Evolutionary conservation across 139 green algal genomes (phyloP).

Genomic region (Medakamo hakoo): DNA sequence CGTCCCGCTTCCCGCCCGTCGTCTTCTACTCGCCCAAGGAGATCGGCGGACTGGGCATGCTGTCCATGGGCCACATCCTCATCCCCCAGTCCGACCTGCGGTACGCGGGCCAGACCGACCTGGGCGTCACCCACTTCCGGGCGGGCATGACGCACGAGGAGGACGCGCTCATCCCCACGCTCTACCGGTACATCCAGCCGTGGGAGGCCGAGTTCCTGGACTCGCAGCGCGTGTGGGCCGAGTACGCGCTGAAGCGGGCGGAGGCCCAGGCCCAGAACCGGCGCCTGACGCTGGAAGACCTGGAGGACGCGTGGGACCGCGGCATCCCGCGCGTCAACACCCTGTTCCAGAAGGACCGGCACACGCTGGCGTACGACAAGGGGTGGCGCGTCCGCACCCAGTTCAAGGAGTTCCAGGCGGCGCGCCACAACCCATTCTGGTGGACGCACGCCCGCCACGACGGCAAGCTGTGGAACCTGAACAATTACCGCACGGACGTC

Average conservation of each 20-base stretch:
- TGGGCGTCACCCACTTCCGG: slow-evolving; percentile 96
- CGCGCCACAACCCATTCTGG: slow-evolving; percentile 91
- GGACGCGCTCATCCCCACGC: slow-evolving; percentile 97
- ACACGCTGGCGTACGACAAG: slow-evolving; percentile 98
- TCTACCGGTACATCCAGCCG: slow-evolving; percentile 93
- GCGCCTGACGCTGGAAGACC: slow-evolving; percentile 75
- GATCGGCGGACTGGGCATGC: slow-evolving; percentile 96
- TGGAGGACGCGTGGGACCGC: slow-evolving; percentile 96
- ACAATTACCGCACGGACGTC: slow-evolving; percentile 96
- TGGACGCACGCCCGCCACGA: slow-evolving; percentile 99
- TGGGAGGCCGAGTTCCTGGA: slow-evolving; percentile 98
- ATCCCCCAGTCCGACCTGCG: slow-evolving; percentile 68
- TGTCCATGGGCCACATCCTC: slow-evolving; percentile 99
- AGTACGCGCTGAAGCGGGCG: slow-evolving; percentile 97
- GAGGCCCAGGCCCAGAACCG: slow-evolving; percentile 62
- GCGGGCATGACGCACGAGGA: slow-evolving; percentile 95
- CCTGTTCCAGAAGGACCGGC: slow-evolving; percentile 97
- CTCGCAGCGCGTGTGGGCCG: slow-evolving; percentile 91
- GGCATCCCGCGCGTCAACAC: slow-evolving; percentile 99
- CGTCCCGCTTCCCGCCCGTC: slow-evolving; percentile 87
- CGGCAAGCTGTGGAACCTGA: slow-evolving; percentile 99
- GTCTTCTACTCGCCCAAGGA: slow-evolving; percentile 98
- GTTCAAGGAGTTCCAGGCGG: slow-evolving; percentile 80
- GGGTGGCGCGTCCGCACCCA: slow-evolving; percentile 93
- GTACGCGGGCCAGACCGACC: slow-evolving; percentile 75